A percentile compares a stretch with the other conserved stretches of the same genome.
Conservation (phyloP, 2,329 filamentous ascomycete species). For the Pestalotiopsis fici region DNA sequence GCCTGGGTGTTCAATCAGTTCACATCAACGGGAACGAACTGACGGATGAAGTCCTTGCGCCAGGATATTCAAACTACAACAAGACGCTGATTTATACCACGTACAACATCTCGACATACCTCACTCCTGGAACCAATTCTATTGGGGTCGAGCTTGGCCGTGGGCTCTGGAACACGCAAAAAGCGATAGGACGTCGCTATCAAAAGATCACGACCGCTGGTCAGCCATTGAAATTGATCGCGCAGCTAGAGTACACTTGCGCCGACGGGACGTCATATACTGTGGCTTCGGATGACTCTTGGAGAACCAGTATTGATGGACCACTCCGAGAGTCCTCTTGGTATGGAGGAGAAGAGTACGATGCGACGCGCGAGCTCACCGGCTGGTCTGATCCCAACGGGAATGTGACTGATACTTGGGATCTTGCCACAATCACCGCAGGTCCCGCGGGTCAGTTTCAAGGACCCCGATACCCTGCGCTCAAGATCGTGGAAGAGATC, state of each 20-base stretch:
- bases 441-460: not conserved
- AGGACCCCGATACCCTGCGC: not conserved
- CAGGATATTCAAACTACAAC: not conserved
- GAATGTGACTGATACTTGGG: not conserved
- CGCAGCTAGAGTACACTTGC: not conserved
- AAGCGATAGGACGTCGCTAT: not conserved
- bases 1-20: not conserved
- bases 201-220: not conserved
- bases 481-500: not conserved
- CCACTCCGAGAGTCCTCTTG: not conserved
- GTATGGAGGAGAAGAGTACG: not conserved
- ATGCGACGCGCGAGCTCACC: not conserved
- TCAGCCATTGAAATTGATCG: not conserved
- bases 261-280: not conserved
- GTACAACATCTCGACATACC: not conserved
- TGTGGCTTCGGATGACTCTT: not conserved
- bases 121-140: not conserved
- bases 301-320: not conserved
- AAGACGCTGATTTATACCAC: not conserved
- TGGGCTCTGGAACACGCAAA: not conserved
- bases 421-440: not conserved
- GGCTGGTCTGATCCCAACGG: not conserved
- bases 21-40: not conserved
- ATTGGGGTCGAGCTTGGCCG: not conserved
- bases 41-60: not conserved